These are phyloP conservation scores for Arachnopeziza araneosa DNA, from an alignment of 2,329 filamentous ascomycete species.

Conservation along the genomic window DNA sequence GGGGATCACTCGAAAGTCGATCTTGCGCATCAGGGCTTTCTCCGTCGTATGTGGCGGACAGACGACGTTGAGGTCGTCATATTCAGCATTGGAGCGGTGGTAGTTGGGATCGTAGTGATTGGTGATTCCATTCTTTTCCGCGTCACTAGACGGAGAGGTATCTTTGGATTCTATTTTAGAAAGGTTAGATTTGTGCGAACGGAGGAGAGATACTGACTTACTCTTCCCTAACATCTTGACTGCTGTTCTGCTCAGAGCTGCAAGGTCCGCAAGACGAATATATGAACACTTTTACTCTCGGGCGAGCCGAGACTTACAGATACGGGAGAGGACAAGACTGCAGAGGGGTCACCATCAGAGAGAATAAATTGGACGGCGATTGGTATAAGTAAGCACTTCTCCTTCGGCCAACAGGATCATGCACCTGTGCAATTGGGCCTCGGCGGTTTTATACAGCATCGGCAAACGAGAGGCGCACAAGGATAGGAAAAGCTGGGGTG, in stretches of 20 bases:
- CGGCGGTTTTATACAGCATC: too few relatives aligned
- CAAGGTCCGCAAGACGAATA: too few relatives aligned
- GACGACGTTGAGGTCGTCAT: conserved; percentile 24
- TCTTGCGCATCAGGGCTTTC: conserved; percentile 59
- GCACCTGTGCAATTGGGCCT: too few relatives aligned
- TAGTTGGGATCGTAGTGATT: conserved; percentile 25
- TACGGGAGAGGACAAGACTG: too few relatives aligned
- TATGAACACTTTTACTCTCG: too few relatives aligned
- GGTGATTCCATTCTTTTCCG: conserved; percentile 19
- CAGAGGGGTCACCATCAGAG: too few relatives aligned
- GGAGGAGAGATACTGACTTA: not conserved
- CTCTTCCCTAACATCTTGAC: conserved; percentile 12
- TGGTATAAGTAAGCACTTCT: too few relatives aligned
- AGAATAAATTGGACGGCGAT: too few relatives aligned
- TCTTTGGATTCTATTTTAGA: not conserved
- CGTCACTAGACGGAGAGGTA: conserved; percentile 13
- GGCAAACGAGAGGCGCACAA: too few relatives aligned
- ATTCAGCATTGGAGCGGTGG: conserved; percentile 9
- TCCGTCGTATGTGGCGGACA: conserved; percentile 40
- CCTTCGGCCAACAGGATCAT: too few relatives aligned
- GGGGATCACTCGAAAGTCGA: conserved; percentile 67
- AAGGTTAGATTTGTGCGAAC: not conserved
- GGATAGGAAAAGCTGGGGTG: too few relatives aligned
- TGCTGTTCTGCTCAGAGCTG: not conserved
- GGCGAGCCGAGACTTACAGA: too few relatives aligned